Evolutionary conservation across 2,329 filamentous ascomycete species (phyloP).

Genomic region (Pseudocercospora macadamiae): DNA sequence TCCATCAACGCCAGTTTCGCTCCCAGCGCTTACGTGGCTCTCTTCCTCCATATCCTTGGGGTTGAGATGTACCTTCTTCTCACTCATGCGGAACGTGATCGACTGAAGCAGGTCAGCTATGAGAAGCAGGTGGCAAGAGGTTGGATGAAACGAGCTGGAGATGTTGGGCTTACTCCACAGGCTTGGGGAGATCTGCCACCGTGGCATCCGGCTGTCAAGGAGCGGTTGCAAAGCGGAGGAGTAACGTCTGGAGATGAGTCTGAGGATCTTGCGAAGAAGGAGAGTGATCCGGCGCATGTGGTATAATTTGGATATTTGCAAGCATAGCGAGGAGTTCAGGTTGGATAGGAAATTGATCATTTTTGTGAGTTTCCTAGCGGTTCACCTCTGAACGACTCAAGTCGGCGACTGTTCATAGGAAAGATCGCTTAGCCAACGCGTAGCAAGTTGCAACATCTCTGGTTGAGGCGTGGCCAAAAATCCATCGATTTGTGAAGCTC

Average conservation of each 20-base stretch:
- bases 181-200: background rate
- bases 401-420: too few relatives aligned
- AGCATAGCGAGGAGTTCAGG: too few relatives aligned
- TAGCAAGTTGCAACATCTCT: too few relatives aligned
- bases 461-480: too few relatives aligned
- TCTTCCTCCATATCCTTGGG: background rate
- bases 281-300: background rate
- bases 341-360: too few relatives aligned
- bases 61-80: background rate
- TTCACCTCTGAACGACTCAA: too few relatives aligned
- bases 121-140: background rate
- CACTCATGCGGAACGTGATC: background rate
- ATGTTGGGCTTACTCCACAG: background rate
- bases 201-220: background rate
- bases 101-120: background rate
- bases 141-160: background rate
- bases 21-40: background rate
- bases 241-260: background rate
- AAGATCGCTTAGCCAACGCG: too few relatives aligned
- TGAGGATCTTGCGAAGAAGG: background rate
- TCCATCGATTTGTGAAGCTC: too few relatives aligned
- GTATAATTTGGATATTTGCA: too few relatives aligned
- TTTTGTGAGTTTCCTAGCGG: too few relatives aligned
- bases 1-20: conserved; percentile 1
- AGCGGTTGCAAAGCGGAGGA: background rate